A percentile compares a stretch with the other conserved stretches of the same genome.
Evolutionary conservation across 116 monocot genomes (phyloP).

Genomic region (Zostera marina): DNA sequence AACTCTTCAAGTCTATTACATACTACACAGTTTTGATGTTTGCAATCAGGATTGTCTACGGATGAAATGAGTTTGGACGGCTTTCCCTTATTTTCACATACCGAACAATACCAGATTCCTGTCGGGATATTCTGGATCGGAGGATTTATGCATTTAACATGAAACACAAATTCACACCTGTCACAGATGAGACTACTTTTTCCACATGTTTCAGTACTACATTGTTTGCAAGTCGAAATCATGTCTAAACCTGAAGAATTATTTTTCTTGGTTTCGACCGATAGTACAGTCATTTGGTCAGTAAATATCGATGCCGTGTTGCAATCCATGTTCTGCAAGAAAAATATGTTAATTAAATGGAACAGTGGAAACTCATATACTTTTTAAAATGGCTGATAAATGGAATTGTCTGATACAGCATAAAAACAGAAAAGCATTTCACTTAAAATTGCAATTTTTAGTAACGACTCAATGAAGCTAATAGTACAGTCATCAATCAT

Average conservation of each 20-base stretch:
- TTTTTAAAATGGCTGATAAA: not conserved
- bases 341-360: not conserved
- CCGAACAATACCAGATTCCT: constrained; percentile 42
- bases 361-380: not conserved
- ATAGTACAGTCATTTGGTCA: constrained; percentile 17
- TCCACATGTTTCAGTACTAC: constrained; percentile 29
- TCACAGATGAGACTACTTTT: constrained; percentile 41
- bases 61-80: constrained; percentile 1
- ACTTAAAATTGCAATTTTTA: not conserved
- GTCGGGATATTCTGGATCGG: constrained; percentile 13
- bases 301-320: not conserved
- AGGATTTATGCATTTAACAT: constrained; percentile 41
- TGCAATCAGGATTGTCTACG: constrained; percentile 9
- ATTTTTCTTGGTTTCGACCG: constrained; percentile 31
- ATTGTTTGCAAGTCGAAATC: constrained; percentile 30
- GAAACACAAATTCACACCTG: constrained; percentile 49
- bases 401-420: not conserved
- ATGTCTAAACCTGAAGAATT: constrained; percentile 35
- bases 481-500: not conserved
- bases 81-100: constrained; percentile 16
- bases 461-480: not conserved
- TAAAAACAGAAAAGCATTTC: not conserved
- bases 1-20: constrained; percentile 41
- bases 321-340: not conserved
- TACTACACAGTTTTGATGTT: constrained; percentile 51